Base-by-base conservation (phyloP, 2,329 filamentous ascomycete species). In the Pseudocercospora fuligena region DNA sequence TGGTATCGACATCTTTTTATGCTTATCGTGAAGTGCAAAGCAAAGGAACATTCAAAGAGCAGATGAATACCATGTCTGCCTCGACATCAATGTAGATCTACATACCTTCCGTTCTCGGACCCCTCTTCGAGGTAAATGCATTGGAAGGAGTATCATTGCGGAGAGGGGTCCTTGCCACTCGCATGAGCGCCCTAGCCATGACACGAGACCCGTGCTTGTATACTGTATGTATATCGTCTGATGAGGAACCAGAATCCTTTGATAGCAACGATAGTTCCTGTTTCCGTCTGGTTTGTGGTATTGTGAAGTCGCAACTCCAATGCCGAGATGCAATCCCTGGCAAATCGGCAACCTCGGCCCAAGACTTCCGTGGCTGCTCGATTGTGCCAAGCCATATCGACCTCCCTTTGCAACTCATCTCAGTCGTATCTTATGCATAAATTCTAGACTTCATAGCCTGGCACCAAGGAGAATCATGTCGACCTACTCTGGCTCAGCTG, bases 391-490 rank as follows among this genome's bases (percentile, higher is more conserved):
- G 60, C n/a, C 33, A 43, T 46, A 43, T 56, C 9, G 5, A 19
- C 31, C 49, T 21, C 29, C 40, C 29, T 14, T n/a, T 33, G n/a
- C 14, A 19, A 12, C 12, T 16, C 40, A 51, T 61, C 59, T 29
- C 16, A n/a, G 8, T 56, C 4, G 3, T 27, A 2, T 46, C 21
- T 5, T 5, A 47, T 46, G 23, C 29, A 49, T 1, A 21, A 12
- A 14, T 12, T 11, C 47, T 21, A 11, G 49, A n/a, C 12, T 16
- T 46, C n/a, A 46, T 11, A 31, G 56, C 27, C 33, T 29, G 16
- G 3, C 19, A 7, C 16, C 7, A 7, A 40, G 2, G 4, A 16
- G 9, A n/a, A n/a, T 23, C 16, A 74, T 74, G 71, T 67, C 67
- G n/a, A 33, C 40, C 9, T 61, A 61, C 23, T 49, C 59, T 19